Evolutionary conservation across 176 grass and related monocot species (phyloP).

Genomic region (Triticum aestivum): IWGSC_CS_RefSeq_v2.1 NC_057802.1:522931542-522932041

Average conservation of each 20-base stretch:
- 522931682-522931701: background rate
- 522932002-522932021: too few species aligned
- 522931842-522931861: background rate
- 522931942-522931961: background rate
- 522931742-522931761: background rate
- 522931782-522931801: slow-evolving; percentile 48
- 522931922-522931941: background rate
- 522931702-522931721: background rate
- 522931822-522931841: background rate
- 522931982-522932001: background rate
- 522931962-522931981: background rate
- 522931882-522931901: slow-evolving; percentile 27
- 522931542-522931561: too few species aligned
- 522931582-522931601: too few species aligned
- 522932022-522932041: slow-evolving; percentile 15
- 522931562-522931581: background rate
- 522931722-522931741: background rate
- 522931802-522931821: slow-evolving; percentile 15
- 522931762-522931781: slow-evolving; percentile 42
- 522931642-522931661: background rate
- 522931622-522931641: background rate
- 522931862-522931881: background rate
- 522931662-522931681: background rate
- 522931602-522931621: too few species aligned
- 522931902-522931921: slow-evolving; percentile 6